phyloP scores from a whole-genome alignment of 805 yeast genomes.

The Pichia exigua region DNA sequence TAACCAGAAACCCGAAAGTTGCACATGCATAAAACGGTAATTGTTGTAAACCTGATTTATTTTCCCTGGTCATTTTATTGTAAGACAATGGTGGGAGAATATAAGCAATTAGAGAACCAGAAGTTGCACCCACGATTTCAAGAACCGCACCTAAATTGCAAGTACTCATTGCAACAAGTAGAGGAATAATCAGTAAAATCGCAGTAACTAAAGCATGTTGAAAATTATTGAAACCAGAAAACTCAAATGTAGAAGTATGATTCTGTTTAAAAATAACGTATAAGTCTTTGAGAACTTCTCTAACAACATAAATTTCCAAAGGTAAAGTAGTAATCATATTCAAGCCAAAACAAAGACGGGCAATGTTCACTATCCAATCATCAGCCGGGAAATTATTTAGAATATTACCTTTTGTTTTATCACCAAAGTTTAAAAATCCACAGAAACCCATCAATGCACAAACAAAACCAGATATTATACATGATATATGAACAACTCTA shows the following conservation, averaged over 20 bases:
- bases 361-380: constrained; percentile 72
- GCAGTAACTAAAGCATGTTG: constrained; percentile 64
- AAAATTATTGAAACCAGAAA: constrained; percentile 27
- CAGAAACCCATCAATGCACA: constrained; percentile 72
- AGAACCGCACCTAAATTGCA: constrained; percentile 85
- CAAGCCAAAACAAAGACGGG: constrained; percentile 84
- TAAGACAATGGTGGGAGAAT: constrained; percentile 84
- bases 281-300: constrained; percentile 77
- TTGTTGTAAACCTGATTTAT: constrained; percentile 35
- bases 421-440: constrained; percentile 71
- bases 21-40: constrained; percentile 55
- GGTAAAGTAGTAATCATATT: constrained; percentile 93
- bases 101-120: constrained; percentile 89
- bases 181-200: constrained; percentile 53
- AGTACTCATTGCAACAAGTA: constrained; percentile 69
- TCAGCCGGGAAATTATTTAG: constrained; percentile 76
- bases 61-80: constrained; percentile 50
- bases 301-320: constrained; percentile 78
- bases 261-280: constrained; percentile 24
- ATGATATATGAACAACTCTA: constrained; percentile 73
- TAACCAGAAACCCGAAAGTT: constrained; percentile 64
- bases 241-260: constrained; percentile 11
- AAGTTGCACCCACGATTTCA: constrained; percentile 86
- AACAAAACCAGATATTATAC: constrained; percentile 70
- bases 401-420: constrained; percentile 76